Conservation (phyloP, 2,329 filamentous ascomycete genomes). For the Hypoxylon sp. region DNA sequence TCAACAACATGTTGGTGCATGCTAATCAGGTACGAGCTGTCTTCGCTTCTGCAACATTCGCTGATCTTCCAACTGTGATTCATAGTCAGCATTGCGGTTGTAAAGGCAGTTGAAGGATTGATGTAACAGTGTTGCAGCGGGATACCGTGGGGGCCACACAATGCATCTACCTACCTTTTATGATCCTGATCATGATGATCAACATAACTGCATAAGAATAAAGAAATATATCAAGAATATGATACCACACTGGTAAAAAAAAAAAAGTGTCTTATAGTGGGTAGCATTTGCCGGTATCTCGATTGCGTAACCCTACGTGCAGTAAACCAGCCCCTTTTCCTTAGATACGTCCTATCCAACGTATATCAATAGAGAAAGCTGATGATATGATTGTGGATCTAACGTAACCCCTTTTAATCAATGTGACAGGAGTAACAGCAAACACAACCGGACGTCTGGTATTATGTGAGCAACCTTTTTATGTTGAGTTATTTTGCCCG, state of each 20-base stretch:
- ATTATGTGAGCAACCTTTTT: background rate
- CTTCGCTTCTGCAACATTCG: constrained; percentile 1
- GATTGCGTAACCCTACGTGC: constrained; percentile 7
- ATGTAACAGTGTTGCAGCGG: background rate
- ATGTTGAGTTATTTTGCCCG: background rate
- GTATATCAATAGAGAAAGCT: background rate
- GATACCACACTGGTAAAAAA: background rate
- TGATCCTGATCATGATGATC: constrained; percentile 19
- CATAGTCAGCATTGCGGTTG: background rate
- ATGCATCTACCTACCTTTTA: background rate
- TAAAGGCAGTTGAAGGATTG: constrained; percentile 10
- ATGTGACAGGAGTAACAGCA: background rate
- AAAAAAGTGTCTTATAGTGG: too few relatives aligned
- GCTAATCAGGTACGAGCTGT: background rate
- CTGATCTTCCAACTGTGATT: background rate
- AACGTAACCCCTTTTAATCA: background rate
- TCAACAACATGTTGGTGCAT: constrained; percentile 1
- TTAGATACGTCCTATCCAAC: background rate
- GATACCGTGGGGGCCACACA: background rate
- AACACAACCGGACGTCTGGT: background rate
- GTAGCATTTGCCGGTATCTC: constrained; percentile 1
- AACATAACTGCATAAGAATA: constrained; percentile 12
- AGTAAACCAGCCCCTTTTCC: background rate
- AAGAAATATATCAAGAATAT: background rate
- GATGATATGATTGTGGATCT: background rate